phyloP scores from a whole-genome alignment of 2,329 filamentous ascomycete genomes.

The Aspergillus awamori region DNA sequence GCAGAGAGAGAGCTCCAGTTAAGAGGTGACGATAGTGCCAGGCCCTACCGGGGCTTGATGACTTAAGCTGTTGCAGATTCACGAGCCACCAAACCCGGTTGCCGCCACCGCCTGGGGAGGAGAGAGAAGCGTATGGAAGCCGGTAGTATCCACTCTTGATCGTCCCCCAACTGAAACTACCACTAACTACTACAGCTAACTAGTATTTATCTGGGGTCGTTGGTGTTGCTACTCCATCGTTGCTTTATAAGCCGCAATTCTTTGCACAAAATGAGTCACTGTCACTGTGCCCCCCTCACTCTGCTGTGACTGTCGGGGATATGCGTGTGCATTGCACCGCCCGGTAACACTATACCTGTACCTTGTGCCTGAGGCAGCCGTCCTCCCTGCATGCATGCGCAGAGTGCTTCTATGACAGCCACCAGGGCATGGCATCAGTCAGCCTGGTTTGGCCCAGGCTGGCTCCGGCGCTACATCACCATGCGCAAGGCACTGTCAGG shows the following conservation, averaged over 20 bases:
- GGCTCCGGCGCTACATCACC: neutral
- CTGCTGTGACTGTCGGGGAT: neutral
- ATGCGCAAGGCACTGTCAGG: neutral
- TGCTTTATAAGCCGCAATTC: neutral
- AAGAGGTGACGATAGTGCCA: conserved; percentile 43
- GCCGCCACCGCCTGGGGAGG: conserved; percentile 32
- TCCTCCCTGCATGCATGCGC: neutral
- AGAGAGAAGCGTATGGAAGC: conserved; percentile 44
- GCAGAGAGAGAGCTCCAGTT: conserved; percentile 37
- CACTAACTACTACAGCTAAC: neutral
- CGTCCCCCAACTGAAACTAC: neutral
- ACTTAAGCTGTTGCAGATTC: conserved; percentile 32
- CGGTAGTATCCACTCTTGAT: conserved; percentile 29
- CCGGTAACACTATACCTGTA: neutral
- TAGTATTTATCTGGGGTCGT: neutral
- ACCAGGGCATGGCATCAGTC: neutral
- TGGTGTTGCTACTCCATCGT: neutral
- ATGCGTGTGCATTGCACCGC: neutral
- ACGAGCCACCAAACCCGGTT: conserved; percentile 14
- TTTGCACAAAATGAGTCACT: neutral
- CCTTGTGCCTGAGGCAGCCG: neutral
- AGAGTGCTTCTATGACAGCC: neutral
- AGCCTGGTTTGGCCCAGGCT: neutral
- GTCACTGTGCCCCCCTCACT: neutral
- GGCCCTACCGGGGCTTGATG: conserved; percentile 26